Evolutionary conservation across 495 filamentous ascomycete species (phyloP).

Genomic region (Aspergillus kassunensis): DNA sequence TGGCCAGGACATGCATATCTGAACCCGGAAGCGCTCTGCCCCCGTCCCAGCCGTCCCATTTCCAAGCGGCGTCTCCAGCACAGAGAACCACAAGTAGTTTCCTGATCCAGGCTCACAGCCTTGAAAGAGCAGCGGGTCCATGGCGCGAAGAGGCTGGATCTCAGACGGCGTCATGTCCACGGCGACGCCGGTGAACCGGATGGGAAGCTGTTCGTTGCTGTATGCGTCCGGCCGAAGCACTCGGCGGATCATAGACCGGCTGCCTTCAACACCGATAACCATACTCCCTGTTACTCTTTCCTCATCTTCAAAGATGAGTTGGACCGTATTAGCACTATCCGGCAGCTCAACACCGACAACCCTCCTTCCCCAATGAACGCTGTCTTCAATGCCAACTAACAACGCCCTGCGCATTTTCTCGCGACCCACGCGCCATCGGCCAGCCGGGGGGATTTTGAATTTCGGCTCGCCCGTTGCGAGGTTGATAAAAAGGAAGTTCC

Average conservation of each 20-base stretch:
- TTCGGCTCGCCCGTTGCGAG: slow-evolving; percentile 25
- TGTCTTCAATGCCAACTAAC: slow-evolving; percentile 22
- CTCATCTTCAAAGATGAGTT: slow-evolving; percentile 6
- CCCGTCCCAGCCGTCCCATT: too few relatives aligned
- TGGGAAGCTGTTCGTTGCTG: slow-evolving; percentile 18
- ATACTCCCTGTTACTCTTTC: slow-evolving; percentile 17
- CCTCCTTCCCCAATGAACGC: slow-evolving; percentile 23
- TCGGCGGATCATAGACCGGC: slow-evolving; percentile 40
- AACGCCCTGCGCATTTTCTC: slow-evolving; percentile 24
- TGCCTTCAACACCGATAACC: slow-evolving; percentile 47
- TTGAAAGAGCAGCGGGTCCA: slow-evolving; percentile 59
- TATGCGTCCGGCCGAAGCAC: slow-evolving; percentile 30
- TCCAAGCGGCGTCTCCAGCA: slow-evolving; percentile 32
- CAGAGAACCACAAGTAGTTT: slow-evolving; percentile 50
- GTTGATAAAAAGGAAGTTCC: slow-evolving; percentile 31
- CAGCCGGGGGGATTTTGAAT: slow-evolving; percentile 24
- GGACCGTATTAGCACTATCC: not conserved
- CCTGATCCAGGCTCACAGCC: slow-evolving; percentile 51
- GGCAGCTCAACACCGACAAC: not conserved
- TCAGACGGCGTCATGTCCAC: slow-evolving; percentile 23
- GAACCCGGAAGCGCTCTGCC: slow-evolving; percentile 23
- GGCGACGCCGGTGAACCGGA: slow-evolving; percentile 27
- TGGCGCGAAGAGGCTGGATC: slow-evolving; percentile 39
- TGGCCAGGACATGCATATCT: slow-evolving; percentile 33
- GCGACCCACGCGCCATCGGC: slow-evolving; percentile 27